phyloP scores from a whole-genome alignment of 2,329 filamentous ascomycete species.

The Hypoxylon sp. region DNA sequence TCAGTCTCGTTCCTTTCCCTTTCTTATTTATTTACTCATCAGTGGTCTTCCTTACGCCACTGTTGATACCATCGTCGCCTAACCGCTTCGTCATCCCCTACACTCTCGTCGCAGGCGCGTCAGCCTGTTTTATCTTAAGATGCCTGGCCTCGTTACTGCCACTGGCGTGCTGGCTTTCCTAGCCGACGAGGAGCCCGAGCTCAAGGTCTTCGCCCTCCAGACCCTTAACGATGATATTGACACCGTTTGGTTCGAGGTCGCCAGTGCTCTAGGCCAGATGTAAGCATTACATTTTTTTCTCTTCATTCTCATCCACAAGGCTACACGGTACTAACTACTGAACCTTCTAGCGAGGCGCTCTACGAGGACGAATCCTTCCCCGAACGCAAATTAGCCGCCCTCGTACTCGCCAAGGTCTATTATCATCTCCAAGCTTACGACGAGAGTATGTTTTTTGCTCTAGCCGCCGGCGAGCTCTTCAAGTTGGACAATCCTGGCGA shows the following conservation, averaged over 20 bases:
- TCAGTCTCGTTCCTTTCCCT: background rate
- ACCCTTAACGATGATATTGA: constrained; percentile 97
- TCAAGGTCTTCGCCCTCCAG: constrained; percentile 95
- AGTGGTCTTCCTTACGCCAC: constrained; percentile 5
- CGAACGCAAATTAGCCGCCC: constrained; percentile 91
- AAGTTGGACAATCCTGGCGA: constrained; percentile 91
- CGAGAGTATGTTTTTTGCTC: constrained; percentile 98
- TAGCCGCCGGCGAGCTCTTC: constrained; percentile 95
- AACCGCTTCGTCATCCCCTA: constrained; percentile 2
- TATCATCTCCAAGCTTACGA: constrained; percentile 99
- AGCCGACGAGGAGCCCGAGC: constrained; percentile 91
- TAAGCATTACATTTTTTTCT: constrained; percentile 59
- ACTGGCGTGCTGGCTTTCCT: constrained; percentile 96
- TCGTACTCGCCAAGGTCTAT: constrained; percentile 97
- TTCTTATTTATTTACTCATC: background rate
- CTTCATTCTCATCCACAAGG: background rate
- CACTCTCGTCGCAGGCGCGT: constrained; percentile 5
- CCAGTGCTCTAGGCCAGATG: constrained; percentile 93
- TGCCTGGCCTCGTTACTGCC: constrained; percentile 95
- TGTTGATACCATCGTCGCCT: background rate
- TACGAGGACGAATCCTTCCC: constrained; percentile 97
- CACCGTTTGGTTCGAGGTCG: constrained; percentile 97
- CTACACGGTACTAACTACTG: constrained; percentile 32
- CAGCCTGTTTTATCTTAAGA: constrained; percentile 60
- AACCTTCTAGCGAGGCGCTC: constrained; percentile 82